Percentiles rank a stretch among this genome's conserved stretches.
Evolutionary conservation across 192 early-diverging fungal genomes (phyloP).

Genomic region (Coemansia sp.): DNA sequence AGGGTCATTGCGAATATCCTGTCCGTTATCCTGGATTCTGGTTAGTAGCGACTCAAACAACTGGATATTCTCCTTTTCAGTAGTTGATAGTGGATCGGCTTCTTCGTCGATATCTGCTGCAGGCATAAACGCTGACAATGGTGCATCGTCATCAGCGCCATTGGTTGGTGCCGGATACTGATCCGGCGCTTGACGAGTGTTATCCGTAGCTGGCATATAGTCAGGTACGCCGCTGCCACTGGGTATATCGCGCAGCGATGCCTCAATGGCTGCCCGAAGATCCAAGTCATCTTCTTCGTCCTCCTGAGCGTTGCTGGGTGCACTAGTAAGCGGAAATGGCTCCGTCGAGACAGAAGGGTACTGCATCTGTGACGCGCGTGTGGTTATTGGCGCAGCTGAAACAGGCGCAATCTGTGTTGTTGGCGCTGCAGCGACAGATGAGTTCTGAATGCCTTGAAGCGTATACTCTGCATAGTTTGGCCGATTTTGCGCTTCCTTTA

Average conservation of each 20-base stretch:
- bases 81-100: constrained; percentile 63
- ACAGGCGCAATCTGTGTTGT: not conserved
- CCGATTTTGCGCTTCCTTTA: constrained; percentile 63
- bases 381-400: constrained; percentile 2
- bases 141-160: constrained; percentile 12
- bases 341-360: constrained; percentile 32
- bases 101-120: constrained; percentile 25
- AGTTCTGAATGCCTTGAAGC: constrained; percentile 14
- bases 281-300: constrained; percentile 70
- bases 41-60: constrained; percentile 87
- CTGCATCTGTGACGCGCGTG: constrained; percentile 8
- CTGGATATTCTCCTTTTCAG: constrained; percentile 88
- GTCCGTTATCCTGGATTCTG: constrained; percentile 74
- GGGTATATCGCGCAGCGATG: constrained; percentile 66
- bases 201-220: constrained; percentile 13
- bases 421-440: not conserved
- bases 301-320: constrained; percentile 12
- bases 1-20: constrained; percentile 71
- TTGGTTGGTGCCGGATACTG: not conserved
- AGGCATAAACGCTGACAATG: constrained; percentile 42
- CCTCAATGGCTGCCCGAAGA: constrained; percentile 74
- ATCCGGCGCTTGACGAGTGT: constrained; percentile 1
- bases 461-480: constrained; percentile 49
- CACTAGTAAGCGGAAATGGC: constrained; percentile 39
- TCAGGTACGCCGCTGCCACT: constrained; percentile 19